These are phyloP conservation scores for Penicillium decumbens DNA, from an alignment of 2,329 filamentous ascomycete species.

Conservation along the genomic window DNA sequence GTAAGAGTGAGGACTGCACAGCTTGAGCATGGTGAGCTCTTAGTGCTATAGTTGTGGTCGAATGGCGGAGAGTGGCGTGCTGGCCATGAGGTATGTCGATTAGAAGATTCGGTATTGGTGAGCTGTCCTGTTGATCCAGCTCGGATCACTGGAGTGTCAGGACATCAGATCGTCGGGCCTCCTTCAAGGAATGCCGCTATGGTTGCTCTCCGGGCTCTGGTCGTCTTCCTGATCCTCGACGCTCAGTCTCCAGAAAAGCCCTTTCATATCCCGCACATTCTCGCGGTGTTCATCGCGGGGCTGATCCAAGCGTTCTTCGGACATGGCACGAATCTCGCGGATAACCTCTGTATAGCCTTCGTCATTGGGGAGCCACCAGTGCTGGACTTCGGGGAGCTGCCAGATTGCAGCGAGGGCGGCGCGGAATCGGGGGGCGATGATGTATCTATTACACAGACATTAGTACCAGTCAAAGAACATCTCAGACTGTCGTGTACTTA, in stretches of 20 bases:
- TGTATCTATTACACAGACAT: conserved; percentile 58
- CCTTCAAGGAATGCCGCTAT: conserved; percentile 9
- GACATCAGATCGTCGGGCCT: neutral
- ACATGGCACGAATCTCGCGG: conserved; percentile 72
- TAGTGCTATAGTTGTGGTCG: neutral
- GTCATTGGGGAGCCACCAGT: conserved; percentile 87
- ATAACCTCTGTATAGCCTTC: conserved; percentile 71
- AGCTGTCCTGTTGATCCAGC: neutral
- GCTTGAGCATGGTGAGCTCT: neutral
- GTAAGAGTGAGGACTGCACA: neutral
- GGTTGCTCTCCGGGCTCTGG: conserved; percentile 22
- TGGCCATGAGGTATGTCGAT: neutral
- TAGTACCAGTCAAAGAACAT: neutral
- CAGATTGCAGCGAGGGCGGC: conserved; percentile 72
- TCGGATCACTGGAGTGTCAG: neutral
- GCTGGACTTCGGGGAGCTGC: conserved; percentile 62
- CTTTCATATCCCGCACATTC: conserved; percentile 68
- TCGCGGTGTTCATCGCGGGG: conserved; percentile 52
- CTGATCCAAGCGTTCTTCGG: conserved; percentile 66
- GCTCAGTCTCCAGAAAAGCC: conserved; percentile 63
- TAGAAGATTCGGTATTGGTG: neutral
- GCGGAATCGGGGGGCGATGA: conserved; percentile 71
- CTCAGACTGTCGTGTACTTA: conserved; percentile 44
- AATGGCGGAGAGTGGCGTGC: neutral
- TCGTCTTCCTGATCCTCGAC: conserved; percentile 44